These are phyloP conservation scores for Viola pubescens DNA, from an alignment of 441 rosid genomes.

Conservation along the genomic window DNA sequence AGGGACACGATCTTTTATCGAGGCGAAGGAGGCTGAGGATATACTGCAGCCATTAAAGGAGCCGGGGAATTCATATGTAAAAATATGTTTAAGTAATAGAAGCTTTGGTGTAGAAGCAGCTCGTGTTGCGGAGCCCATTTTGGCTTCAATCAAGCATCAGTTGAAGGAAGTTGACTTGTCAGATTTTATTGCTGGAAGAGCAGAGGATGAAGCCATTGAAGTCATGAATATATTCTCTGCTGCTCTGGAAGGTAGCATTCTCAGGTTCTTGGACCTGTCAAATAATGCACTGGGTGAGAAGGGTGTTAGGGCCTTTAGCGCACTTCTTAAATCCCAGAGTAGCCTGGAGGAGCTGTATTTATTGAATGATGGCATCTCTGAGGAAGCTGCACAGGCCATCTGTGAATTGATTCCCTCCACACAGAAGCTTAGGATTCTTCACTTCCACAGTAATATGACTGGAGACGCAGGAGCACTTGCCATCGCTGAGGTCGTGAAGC, in stretches of 20 bases:
- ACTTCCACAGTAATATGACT: constrained; percentile 87
- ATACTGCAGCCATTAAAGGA: constrained; percentile 66
- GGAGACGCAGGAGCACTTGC: constrained; percentile 84
- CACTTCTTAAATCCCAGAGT: constrained; percentile 63
- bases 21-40: constrained; percentile 74
- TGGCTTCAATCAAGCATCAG: constrained; percentile 57
- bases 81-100: constrained; percentile 86
- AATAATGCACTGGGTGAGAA: constrained; percentile 94
- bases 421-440: constrained; percentile 62
- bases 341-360: constrained; percentile 70
- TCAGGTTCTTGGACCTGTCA: constrained; percentile 73
- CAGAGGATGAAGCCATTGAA: constrained; percentile 84
- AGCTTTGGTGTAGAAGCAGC: constrained; percentile 87
- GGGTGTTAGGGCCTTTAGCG: constrained; percentile 81
- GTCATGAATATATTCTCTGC: constrained; percentile 71
- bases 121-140: constrained; percentile 64
- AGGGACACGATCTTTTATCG: constrained; percentile 63
- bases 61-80: constrained; percentile 56
- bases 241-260: constrained; percentile 60
- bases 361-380: constrained; percentile 85
- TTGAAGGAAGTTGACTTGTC: constrained; percentile 84
- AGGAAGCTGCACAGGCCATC: constrained; percentile 85
- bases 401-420: constrained; percentile 81
- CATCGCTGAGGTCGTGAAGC: constrained; percentile 58
- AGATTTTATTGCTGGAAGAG: constrained; percentile 84